These are phyloP conservation scores for Taxillus chinensis DNA, from an alignment of 164 flowering plant genomes.

Conservation along the genomic window DNA sequence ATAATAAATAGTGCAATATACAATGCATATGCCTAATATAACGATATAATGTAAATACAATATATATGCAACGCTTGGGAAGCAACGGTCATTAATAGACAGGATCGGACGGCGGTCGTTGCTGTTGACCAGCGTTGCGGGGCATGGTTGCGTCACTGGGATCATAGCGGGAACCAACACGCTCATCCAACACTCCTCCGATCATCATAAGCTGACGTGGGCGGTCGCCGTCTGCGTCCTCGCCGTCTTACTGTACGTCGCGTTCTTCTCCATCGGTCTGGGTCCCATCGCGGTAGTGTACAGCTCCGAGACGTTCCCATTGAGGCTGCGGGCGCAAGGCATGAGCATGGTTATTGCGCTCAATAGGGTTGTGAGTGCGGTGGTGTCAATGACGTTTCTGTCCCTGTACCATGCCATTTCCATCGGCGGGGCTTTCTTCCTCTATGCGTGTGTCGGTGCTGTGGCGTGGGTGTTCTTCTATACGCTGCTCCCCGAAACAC, in stretches of 20 bases:
- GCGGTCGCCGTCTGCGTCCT: conserved; percentile 18
- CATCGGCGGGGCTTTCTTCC: conserved; percentile 27
- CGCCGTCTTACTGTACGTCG: conserved; percentile 7
- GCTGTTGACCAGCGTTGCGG: conserved; percentile 21
- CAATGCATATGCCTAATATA: too few species aligned
- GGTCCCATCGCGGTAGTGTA: conserved; percentile 38
- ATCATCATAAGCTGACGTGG: conserved; percentile 15
- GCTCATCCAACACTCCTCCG: conserved; percentile 9
- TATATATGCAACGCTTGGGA: too few species aligned
- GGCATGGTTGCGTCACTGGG: conserved; percentile 26
- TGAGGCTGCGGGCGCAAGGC: conserved; percentile 32
- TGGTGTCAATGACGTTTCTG: conserved; percentile 21
- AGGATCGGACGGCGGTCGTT: conserved; percentile 25
- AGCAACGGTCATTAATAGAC: too few species aligned
- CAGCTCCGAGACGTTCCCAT: conserved; percentile 36
- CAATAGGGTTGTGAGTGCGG: conserved; percentile 22
- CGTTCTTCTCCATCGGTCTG: conserved; percentile 18
- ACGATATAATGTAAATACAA: too few species aligned
- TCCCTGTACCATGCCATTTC: conserved; percentile 23
- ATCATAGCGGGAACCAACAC: conserved; percentile 13
- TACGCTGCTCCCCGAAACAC: conserved; percentile 29
- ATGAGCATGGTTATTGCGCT: conserved; percentile 19
- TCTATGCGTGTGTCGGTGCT: conserved; percentile 19
- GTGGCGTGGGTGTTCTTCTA: conserved; percentile 29
- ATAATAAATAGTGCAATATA: too few species aligned